These are phyloP conservation scores for Capronia americana DNA, from an alignment of 2,329 filamentous ascomycete species.

Conservation along the genomic window DNA sequence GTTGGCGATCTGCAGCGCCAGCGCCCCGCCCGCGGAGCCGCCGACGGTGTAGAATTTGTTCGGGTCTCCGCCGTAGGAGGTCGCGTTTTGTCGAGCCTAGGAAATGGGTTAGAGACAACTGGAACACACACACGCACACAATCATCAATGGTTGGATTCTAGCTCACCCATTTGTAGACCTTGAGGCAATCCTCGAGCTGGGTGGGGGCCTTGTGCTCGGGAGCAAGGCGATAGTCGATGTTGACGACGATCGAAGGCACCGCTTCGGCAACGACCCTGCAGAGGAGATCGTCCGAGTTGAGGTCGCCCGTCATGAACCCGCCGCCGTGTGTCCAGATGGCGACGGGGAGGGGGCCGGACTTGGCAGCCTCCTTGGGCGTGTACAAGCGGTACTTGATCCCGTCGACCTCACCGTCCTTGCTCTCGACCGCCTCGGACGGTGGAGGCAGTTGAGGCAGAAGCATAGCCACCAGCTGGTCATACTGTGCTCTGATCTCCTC, in stretches of 20 bases:
- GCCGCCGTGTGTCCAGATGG: conserved; percentile 38
- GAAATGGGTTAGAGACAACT: neutral
- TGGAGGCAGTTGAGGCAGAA: conserved; percentile 31
- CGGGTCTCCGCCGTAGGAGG: conserved; percentile 34
- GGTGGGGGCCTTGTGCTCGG: conserved; percentile 37
- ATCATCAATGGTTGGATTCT: too few species aligned
- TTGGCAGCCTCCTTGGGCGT: conserved; percentile 35
- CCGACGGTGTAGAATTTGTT: conserved; percentile 47
- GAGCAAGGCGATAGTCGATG: conserved; percentile 45
- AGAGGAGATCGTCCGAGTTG: conserved; percentile 47
- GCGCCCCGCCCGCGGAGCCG: conserved; percentile 49
- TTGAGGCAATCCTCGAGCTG: conserved; percentile 37
- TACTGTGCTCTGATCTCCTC: conserved; percentile 34
- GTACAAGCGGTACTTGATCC: conserved; percentile 37
- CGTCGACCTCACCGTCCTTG: conserved; percentile 36
- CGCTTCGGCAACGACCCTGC: conserved; percentile 43
- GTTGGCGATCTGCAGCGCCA: conserved; percentile 48
- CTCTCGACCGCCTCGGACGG: conserved; percentile 37
- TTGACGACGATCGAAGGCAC: conserved; percentile 45
- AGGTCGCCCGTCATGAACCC: conserved; percentile 46
- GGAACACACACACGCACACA: too few species aligned
- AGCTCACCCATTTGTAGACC: conserved; percentile 37
- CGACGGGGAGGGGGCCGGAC: conserved; percentile 36
- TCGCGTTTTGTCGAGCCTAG: conserved; percentile 36
- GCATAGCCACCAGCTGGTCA: conserved; percentile 31